Evolutionary conservation across 345 rosid genomes (phyloP).

Genomic region (Bruguiera sexangula): DNA sequence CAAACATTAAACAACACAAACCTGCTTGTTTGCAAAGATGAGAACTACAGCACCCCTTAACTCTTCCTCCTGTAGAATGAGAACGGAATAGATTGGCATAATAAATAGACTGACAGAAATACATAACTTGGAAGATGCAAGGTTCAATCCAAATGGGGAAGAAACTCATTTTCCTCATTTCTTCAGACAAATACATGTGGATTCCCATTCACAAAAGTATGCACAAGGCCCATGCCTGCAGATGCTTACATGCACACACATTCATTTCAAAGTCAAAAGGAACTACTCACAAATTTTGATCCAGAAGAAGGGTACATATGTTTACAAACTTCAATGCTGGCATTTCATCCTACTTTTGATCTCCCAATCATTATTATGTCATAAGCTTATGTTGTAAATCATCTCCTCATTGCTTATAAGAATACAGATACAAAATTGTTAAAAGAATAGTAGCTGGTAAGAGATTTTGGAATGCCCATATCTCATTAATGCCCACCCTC

Average conservation of each 20-base stretch:
- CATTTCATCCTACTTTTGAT: too few species aligned
- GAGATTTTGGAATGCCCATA: background rate
- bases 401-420: too few species aligned
- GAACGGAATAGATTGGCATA: background rate
- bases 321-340: too few species aligned
- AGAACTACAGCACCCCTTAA: conserved; percentile 51
- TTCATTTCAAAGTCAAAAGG: background rate
- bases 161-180: too few species aligned
- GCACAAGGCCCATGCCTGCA: too few species aligned
- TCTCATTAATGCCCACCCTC: too few species aligned
- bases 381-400: too few species aligned
- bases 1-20: conserved; percentile 6
- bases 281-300: background rate
- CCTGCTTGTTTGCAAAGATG: conserved; percentile 63
- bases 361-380: too few species aligned
- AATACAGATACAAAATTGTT: background rate
- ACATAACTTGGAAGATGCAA: too few species aligned
- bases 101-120: background rate
- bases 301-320: background rate
- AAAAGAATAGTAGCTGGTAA: background rate
- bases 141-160: too few species aligned
- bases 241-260: background rate
- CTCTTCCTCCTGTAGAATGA: conserved; percentile 43
- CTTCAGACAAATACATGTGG: too few species aligned
- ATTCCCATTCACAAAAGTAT: too few species aligned